Base-by-base conservation (phyloP, 805 yeast species). In the Jamesozyma spencerorum region DNA sequence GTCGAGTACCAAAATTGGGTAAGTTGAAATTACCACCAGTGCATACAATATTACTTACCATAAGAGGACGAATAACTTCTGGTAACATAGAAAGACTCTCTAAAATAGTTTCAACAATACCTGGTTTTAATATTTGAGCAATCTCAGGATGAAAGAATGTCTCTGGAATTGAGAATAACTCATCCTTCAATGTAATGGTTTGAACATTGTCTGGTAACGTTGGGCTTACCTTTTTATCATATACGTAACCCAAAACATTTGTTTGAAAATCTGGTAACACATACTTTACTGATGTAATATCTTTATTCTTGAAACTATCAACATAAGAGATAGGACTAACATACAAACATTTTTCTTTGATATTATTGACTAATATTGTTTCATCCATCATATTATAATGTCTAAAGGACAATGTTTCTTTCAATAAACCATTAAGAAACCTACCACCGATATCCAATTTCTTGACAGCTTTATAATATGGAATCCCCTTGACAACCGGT, bases 351-450 rank as follows among this genome's bases (percentile, higher is more conserved):
- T 73, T 68, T 54, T 88, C 96, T 54, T 92, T 92, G 48, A 94
- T 83, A 36, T 82, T 79, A 55, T 87, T 85, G 37, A 92, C 79
- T 36, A 92, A 63, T 2, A 83, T 68, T 0, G 95, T 81, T 60
- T 94, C 99, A 45, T 92, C 96, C 56, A 85, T 79, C 49, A 92
- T 87, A 54, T 92, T 90, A 59, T 88, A 92, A 64, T 92, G 92
- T 40, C 97, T 70, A 55, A 83, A 92, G 2, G 96, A 85, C 11
- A 90, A 75, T 37, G 85, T 70, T 55, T 92, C 97, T 47, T 87
- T 71, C 39, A 94, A 61, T 37, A 81, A 75, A 3, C 96, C 95
- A 39, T 86, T 85, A 39, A 92, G 62, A 37, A 85, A 68, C 42
- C 85, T 72, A 0, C 99, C 99, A 0, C 92, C 98, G 36, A 94